Conservation (phyloP, 148 eudicot genomes). For the Heliamphora exappendiculata region DNA sequence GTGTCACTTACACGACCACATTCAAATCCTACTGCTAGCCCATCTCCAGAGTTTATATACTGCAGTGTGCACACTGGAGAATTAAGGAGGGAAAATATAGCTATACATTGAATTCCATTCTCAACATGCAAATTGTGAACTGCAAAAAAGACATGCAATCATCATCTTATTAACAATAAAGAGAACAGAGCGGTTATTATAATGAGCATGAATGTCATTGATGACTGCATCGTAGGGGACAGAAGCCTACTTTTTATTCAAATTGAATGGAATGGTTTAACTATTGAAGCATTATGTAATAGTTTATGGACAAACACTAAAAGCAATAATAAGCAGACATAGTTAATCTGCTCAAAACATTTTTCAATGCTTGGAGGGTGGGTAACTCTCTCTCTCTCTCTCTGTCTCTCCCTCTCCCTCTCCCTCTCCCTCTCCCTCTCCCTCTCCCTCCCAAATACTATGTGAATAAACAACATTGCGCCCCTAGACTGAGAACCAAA, state of each 20-base stretch:
- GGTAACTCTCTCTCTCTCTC: background rate
- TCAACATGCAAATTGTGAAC: conserved; percentile 35
- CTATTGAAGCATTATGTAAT: background rate
- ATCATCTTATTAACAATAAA: background rate
- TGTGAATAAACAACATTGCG: background rate
- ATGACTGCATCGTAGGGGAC: background rate
- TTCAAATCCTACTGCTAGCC: conserved; percentile 70
- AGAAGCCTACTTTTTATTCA: background rate
- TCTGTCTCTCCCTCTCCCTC: no score
- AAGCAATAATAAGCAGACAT: background rate
- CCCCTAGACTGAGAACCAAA: background rate
- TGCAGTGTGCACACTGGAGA: conserved; percentile 63
- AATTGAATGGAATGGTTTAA: background rate
- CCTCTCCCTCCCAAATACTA: no score
- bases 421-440: no score
- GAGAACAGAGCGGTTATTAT: background rate
- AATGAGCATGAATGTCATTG: background rate
- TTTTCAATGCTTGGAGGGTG: background rate
- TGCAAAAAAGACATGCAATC: conserved; percentile 24
- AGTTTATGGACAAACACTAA: background rate
- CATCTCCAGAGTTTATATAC: conserved; percentile 47
- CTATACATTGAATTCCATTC: conserved; percentile 40
- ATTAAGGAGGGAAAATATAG: conserved; percentile 48
- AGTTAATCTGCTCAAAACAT: background rate
- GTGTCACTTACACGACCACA: conserved; percentile 59